phyloP scores from a whole-genome alignment of 148 eudicot genomes.

The Camellia granthamiana region DNA sequence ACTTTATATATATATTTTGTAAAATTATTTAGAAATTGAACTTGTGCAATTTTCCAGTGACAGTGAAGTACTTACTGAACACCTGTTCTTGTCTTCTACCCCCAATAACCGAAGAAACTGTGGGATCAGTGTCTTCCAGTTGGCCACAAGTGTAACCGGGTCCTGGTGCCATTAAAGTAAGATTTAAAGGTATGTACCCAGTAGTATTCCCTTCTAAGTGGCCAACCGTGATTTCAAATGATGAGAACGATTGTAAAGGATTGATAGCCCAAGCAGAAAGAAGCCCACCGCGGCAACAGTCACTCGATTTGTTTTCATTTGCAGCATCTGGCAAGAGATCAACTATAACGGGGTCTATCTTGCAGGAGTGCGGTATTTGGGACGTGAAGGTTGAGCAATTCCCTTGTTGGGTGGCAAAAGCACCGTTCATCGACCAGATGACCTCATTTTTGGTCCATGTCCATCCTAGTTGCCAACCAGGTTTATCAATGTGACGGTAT shows the following conservation, averaged over 20 bases:
- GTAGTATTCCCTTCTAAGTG: constrained; percentile 25
- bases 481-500: constrained; percentile 32
- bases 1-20: too few relatives aligned
- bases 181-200: constrained; percentile 28
- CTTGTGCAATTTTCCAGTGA: neutral
- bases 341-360: constrained; percentile 26
- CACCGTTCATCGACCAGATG: constrained; percentile 29
- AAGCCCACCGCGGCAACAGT: constrained; percentile 37
- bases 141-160: constrained; percentile 43
- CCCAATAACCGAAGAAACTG: constrained; percentile 32
- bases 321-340: constrained; percentile 32
- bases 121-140: constrained; percentile 27
- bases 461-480: constrained; percentile 43
- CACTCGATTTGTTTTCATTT: constrained; percentile 17
- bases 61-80: constrained; percentile 29
- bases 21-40: too few relatives aligned
- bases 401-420: constrained; percentile 35
- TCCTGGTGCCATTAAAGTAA: constrained; percentile 41
- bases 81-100: constrained; percentile 42
- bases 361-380: constrained; percentile 36
- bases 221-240: constrained; percentile 40
- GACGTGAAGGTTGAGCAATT: constrained; percentile 28
- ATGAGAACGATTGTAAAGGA: constrained; percentile 32
- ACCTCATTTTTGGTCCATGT: constrained; percentile 18
- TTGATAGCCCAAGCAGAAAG: constrained; percentile 38